These are phyloP conservation scores for Candida nemodendra DNA, from an alignment of 805 yeast genomes.

Conservation along the genomic window DNA sequence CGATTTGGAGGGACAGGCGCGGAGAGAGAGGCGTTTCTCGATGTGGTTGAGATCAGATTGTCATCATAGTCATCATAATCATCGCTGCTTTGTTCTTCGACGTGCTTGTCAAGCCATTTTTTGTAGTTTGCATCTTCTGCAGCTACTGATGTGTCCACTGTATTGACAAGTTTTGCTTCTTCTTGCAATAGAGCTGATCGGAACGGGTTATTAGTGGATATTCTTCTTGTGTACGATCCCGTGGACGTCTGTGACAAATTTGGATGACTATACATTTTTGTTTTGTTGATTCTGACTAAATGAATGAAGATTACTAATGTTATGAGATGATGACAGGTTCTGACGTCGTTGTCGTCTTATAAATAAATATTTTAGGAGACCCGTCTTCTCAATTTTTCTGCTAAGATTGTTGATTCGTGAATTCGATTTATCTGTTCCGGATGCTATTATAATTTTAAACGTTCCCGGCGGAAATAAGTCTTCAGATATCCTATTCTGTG, in stretches of 20 bases:
- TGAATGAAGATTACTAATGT: too few relatives aligned
- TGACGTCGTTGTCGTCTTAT: too few relatives aligned
- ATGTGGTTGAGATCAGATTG: constrained; percentile 24
- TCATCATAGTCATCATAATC: constrained; percentile 43
- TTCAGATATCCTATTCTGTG: too few relatives aligned
- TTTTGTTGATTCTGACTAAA: background rate
- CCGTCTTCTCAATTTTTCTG: too few relatives aligned
- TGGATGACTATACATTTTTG: constrained; percentile 31
- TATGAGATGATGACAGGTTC: too few relatives aligned
- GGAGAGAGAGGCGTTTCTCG: constrained; percentile 4
- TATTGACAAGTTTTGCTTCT: constrained; percentile 21
- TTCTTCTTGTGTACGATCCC: constrained; percentile 41
- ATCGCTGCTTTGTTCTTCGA: constrained; percentile 33
- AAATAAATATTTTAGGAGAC: too few relatives aligned
- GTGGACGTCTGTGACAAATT: constrained; percentile 32
- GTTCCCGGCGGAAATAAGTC: too few relatives aligned
- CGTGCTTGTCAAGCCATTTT: constrained; percentile 50
- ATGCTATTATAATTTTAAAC: too few relatives aligned
- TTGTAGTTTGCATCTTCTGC: constrained; percentile 42
- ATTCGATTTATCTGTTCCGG: too few relatives aligned
- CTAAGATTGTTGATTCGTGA: too few relatives aligned
- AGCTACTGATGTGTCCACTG: constrained; percentile 11
- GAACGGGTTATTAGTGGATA: constrained; percentile 74
- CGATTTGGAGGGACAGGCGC: background rate
- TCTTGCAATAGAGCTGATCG: constrained; percentile 44